These are phyloP conservation scores for Hymenoscyphus repandus DNA, from an alignment of 2,329 filamentous ascomycete species.

Conservation along the genomic window DNA sequence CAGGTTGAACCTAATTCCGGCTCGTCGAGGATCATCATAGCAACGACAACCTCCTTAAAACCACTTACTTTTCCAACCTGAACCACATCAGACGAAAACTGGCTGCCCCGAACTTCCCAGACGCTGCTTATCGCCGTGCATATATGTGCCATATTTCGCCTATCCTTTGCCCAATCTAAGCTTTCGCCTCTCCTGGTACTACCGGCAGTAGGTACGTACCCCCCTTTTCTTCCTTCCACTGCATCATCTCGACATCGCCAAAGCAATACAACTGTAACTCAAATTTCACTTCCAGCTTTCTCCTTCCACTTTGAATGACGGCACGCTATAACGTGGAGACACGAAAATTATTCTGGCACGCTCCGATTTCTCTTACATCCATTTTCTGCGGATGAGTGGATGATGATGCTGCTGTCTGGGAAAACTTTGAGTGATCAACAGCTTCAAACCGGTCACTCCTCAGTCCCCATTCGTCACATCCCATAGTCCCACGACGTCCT, in stretches of 20 bases:
- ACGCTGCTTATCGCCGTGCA: conserved; percentile 11
- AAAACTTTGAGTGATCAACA: too few relatives aligned
- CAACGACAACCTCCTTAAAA: background rate
- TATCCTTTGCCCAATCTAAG: background rate
- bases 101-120: background rate
- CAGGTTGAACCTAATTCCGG: too few relatives aligned
- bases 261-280: background rate
- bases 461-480: too few relatives aligned
- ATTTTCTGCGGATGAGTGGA: too few relatives aligned
- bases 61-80: background rate
- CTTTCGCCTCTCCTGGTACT: background rate
- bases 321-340: too few relatives aligned
- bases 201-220: too few relatives aligned
- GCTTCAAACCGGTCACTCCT: too few relatives aligned
- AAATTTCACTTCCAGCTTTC: background rate
- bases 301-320: background rate
- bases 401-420: too few relatives aligned
- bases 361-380: too few relatives aligned
- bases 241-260: background rate
- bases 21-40: background rate
- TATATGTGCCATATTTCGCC: background rate
- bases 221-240: background rate
- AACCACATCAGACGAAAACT: background rate
- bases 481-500: too few relatives aligned
- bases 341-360: too few relatives aligned